Evolutionary conservation across 1,284 basidiomycete genomes (phyloP).

Genomic region (Leccinum solheimii): DNA sequence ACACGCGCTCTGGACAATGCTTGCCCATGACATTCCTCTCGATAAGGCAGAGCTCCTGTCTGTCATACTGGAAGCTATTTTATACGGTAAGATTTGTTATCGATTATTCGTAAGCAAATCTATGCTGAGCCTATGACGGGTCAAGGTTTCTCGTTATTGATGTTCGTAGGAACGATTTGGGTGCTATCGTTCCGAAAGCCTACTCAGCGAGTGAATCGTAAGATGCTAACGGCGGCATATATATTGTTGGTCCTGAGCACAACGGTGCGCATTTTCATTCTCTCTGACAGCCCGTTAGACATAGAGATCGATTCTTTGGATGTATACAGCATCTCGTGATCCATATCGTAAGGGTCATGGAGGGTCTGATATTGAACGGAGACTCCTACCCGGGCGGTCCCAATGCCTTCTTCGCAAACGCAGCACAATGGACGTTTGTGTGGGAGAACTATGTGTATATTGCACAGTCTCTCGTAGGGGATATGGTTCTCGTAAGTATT

Average conservation of each 20-base stretch:
- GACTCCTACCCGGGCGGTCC: neutral
- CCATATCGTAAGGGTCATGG: slow-evolving; percentile 1
- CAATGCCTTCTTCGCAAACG: neutral
- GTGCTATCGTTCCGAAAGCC: slow-evolving; percentile 3
- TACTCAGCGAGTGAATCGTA: slow-evolving; percentile 8
- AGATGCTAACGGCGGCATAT: slow-evolving; percentile 15
- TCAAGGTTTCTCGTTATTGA: slow-evolving; percentile 23
- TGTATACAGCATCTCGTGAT: slow-evolving; percentile 2
- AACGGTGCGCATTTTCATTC: slow-evolving; percentile 4
- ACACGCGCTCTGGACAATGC: neutral
- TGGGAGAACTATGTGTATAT: neutral
- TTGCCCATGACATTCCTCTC: slow-evolving; percentile 3
- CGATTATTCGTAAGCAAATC: neutral
- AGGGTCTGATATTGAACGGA: neutral
- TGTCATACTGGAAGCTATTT: slow-evolving; percentile 19
- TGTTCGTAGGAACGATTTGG: slow-evolving; percentile 24
- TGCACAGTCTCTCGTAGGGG: neutral
- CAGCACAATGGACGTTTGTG: slow-evolving; percentile 1
- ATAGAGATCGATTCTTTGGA: neutral
- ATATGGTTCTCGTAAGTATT: neutral
- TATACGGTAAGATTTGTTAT: slow-evolving; percentile 20
- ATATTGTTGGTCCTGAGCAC: slow-evolving; percentile 22
- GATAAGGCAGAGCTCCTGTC: slow-evolving; percentile 26
- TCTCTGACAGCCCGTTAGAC: neutral
- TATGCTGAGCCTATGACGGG: neutral